Evolutionary conservation across 2,329 filamentous ascomycete species (phyloP).

Genomic region (Ascosphaera apis): DNA sequence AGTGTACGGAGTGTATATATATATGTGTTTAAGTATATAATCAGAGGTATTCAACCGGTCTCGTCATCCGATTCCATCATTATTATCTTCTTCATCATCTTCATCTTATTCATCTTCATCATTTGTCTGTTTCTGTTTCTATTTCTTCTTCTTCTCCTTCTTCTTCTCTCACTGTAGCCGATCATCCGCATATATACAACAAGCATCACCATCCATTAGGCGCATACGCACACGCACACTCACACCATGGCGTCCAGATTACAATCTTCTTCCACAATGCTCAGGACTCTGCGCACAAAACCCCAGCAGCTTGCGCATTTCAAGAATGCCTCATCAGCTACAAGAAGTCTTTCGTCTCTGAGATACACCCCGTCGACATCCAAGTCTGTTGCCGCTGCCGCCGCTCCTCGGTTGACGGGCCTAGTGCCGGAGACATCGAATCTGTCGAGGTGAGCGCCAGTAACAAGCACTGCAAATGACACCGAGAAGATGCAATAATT

Average conservation of each 20-base stretch:
- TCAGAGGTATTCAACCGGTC: too few relatives aligned
- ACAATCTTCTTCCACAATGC: background rate
- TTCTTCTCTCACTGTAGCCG: too few relatives aligned
- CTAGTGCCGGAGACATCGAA: background rate
- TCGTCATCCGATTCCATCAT: too few relatives aligned
- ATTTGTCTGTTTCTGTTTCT: too few relatives aligned
- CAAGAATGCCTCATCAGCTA: background rate
- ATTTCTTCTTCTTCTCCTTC: too few relatives aligned
- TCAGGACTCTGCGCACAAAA: background rate
- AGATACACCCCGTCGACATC: background rate
- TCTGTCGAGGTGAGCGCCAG: background rate
- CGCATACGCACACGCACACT: too few relatives aligned
- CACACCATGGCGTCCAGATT: constrained; percentile 8
- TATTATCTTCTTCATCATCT: too few relatives aligned
- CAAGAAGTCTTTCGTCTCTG: background rate
- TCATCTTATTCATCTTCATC: too few relatives aligned
- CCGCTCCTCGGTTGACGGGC: background rate
- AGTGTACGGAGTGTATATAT: too few relatives aligned
- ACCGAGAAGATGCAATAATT: background rate
- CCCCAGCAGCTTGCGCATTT: background rate
- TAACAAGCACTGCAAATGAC: background rate
- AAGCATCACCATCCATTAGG: too few relatives aligned
- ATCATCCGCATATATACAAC: too few relatives aligned
- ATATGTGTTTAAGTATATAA: too few relatives aligned
- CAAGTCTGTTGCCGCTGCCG: background rate